phyloP scores from a whole-genome alignment of 1,139 yeast genomes.

The Sugiyamaella sp. region DNA sequence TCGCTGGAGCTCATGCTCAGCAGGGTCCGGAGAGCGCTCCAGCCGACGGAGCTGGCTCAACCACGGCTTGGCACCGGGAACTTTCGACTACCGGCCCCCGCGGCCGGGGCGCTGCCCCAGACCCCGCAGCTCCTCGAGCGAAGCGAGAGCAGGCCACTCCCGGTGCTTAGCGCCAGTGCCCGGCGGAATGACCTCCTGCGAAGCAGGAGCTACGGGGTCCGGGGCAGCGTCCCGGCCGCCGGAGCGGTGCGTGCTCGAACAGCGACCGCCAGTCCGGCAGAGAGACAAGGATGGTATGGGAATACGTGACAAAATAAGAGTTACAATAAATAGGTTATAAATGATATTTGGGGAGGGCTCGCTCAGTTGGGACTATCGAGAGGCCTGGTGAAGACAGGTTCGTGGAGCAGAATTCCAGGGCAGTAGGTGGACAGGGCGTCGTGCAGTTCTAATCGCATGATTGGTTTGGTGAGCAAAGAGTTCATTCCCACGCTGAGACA shows the following conservation, averaged over 20 bases:
- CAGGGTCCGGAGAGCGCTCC: too few species aligned
- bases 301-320: slow-evolving; percentile 1
- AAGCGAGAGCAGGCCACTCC: not conserved
- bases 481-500: slow-evolving; percentile 86
- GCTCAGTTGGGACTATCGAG: slow-evolving; percentile 13
- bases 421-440: slow-evolving; percentile 49
- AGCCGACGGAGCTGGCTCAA: too few species aligned
- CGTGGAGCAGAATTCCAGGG: slow-evolving; percentile 29
- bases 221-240: too few species aligned
- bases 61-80: too few species aligned
- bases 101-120: too few species aligned
- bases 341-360: not conserved
- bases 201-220: too few species aligned
- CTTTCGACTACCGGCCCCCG: too few species aligned
- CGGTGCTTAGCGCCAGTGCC: not conserved
- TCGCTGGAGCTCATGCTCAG: too few species aligned
- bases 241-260: too few species aligned
- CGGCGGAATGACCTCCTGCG: slow-evolving; percentile 1
- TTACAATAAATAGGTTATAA: slow-evolving; percentile 7
- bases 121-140: too few species aligned
- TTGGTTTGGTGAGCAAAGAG: slow-evolving; percentile 86
- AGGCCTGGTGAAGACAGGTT: slow-evolving; percentile 22
- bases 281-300: not conserved
- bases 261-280: not conserved
- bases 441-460: slow-evolving; percentile 67